These are phyloP conservation scores for Austropuccinia psidii DNA, from an alignment of 1,284 basidiomycete species.

Conservation along the genomic window DNA sequence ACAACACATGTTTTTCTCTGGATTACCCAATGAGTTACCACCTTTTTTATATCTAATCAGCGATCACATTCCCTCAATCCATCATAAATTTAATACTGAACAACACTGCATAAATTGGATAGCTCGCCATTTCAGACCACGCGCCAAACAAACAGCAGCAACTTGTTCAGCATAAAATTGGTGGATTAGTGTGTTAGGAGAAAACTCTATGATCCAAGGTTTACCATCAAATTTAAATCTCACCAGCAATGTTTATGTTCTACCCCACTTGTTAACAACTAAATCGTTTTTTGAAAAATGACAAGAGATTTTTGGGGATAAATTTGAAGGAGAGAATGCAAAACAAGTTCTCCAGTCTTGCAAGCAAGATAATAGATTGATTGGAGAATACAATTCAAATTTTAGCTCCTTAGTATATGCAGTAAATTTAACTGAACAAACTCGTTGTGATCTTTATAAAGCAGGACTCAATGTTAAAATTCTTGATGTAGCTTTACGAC, in stretches of 20 bases:
- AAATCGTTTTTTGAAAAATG: too few relatives aligned
- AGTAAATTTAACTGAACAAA: background rate
- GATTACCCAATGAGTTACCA: background rate
- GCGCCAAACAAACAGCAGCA: too few relatives aligned
- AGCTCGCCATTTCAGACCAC: background rate
- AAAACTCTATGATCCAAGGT: too few relatives aligned
- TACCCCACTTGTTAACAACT: too few relatives aligned
- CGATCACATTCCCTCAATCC: background rate
- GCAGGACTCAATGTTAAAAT: background rate
- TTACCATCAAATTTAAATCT: too few relatives aligned
- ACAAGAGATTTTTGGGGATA: background rate
- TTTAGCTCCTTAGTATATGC: background rate
- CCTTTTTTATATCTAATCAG: background rate
- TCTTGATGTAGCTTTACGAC: background rate
- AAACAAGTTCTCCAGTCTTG: background rate
- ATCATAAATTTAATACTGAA: background rate
- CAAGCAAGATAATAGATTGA: background rate
- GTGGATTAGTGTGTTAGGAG: too few relatives aligned
- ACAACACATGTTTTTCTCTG: slow-evolving; percentile 11
- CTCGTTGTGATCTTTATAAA: background rate
- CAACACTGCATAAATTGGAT: slow-evolving; percentile 4
- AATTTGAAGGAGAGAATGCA: background rate
- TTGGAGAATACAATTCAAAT: background rate
- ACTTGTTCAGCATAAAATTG: too few relatives aligned
- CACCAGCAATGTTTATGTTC: too few relatives aligned